Base-by-base conservation (phyloP, 345 rosid species). In the Gossypium thurberi region DNA sequence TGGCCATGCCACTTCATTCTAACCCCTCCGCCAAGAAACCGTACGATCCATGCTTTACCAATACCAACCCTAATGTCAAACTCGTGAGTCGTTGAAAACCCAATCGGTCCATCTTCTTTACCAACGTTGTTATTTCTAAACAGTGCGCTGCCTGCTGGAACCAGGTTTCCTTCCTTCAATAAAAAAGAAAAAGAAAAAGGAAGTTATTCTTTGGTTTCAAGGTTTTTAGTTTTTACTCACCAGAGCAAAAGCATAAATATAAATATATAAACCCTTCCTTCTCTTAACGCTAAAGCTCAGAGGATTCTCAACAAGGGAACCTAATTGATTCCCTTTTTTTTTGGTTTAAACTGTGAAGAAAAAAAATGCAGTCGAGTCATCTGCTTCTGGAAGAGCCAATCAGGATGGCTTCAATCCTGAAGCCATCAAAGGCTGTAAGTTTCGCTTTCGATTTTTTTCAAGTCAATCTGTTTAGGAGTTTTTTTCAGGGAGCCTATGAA, bases 311-410 rank as follows among this genome's bases (percentile, higher is more conserved):
- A 58, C 33, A 15, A 65, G 51, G 5, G 40, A 14, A 47, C 48
- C 40, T 33, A 33, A 33, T 33, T 4, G 40, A 33, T 33, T 33
- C 40, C 6, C 33, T 7, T 3, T 52, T 52, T 42, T 20, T 10
- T 56, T 57, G 6, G 2, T 40, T 33, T 62, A 50, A 63, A 37
- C 37, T 33, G 40, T 33, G 9, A 26, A 33, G 11, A 0, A 33
- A 65, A 23, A 90, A 78, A 74, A 95, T 95, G 99, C 99, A 95
- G 79, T 86, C 99, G 2, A 87, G 85, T 74, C 97, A 94, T 87
- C 78, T 94, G 83, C 98, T 94, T 71, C 94, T 90, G 37, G 98
- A 94, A 75, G 98, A 92, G 91, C 98, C 98, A 3, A 94, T 94
- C 76, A 83, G 98, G 92, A 94, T 94, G 98, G 97, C 95, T 78